Base-by-base conservation (phyloP, 2,329 filamentous ascomycete genomes). In the Parascedosporium putredinis region DNA sequence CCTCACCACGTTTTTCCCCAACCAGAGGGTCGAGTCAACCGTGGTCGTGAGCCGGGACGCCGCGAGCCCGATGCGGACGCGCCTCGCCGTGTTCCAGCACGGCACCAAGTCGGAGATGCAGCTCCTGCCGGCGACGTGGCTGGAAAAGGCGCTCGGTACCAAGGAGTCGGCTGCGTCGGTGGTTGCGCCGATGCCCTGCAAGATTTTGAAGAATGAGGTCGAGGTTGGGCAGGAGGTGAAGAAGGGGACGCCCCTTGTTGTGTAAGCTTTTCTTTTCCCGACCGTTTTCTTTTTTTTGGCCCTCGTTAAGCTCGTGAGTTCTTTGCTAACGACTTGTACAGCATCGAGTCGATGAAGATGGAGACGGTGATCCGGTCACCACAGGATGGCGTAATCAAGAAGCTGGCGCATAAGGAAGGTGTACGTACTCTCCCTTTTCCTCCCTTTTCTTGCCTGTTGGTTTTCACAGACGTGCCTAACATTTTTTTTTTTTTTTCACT, bases 161-260 rank as follows among this genome's bases (percentile, higher is more conserved):
- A 90, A 88, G 63, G 88, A 95, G 60, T 76, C 78, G 0, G 75
- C 82, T 5, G 90, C 91, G 52, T 93, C 85, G 49, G 88, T 97
- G 1, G 75, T 87, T 22, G 88, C 93, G 20, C 93, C 93, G 0
- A 98, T 98, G 93, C 93, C 93, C 2, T 97, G 93, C 69, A 97
- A 97, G 70, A 84, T 98, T 23, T 69, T 98, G 54, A 81, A 88
- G 56, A 93, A 96, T 45, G 87, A 95, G 65, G 88, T 96, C 0
- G 69, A 75, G 24, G 88, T 88, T 57, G 93, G 93, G 0, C 81
- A 95, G 55, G 68, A 67, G 44, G 93, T 98, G 14, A 81, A 82
- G 62, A 94, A 91, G 69, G 90, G 91, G 43, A 82, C 91, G 51
- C 81, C 88, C 5, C 70, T 98, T 51, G 87, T 97, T 10, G 89